Percentiles rank a stretch among this genome's conserved stretches.
Evolutionary conservation across 352 stramenopile species (phyloP).

Genomic region (Globisporangium spinosum): DNA sequence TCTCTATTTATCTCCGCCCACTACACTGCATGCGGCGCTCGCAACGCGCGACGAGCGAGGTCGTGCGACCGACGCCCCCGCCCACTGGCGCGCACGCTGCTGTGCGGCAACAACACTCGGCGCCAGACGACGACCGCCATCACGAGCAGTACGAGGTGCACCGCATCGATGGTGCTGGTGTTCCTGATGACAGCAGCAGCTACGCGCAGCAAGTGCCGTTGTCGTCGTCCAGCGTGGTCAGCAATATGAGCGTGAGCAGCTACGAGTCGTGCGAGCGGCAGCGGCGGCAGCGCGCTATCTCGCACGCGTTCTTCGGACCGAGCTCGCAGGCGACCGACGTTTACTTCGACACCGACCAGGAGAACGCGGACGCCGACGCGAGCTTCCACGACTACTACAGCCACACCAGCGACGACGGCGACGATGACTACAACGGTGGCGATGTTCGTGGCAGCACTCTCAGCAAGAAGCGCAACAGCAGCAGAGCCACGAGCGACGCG

Average conservation of each 20-base stretch:
- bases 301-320: constrained; percentile 38
- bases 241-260: constrained; percentile 51
- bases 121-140: not conserved
- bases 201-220: not conserved
- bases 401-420: constrained; percentile 12
- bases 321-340: constrained; percentile 27
- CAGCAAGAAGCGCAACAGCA: constrained; percentile 13
- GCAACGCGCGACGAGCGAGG: constrained; percentile 9
- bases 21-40: constrained; percentile 10
- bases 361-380: constrained; percentile 8
- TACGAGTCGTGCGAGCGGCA: constrained; percentile 46
- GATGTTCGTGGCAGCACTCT: not conserved
- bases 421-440: not conserved
- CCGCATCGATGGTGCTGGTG: not conserved
- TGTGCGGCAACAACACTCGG: constrained; percentile 6
- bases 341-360: constrained; percentile 25
- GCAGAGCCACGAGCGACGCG: not conserved
- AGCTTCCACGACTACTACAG: constrained; percentile 13
- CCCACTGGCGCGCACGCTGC: not conserved
- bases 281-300: constrained; percentile 29
- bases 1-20: not conserved
- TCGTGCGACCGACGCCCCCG: not conserved
- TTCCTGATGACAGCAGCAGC: not conserved
- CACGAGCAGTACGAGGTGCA: constrained; percentile 6
- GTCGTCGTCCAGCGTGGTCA: constrained; percentile 29